Conservation (phyloP, 2,329 filamentous ascomycete species). For the Fusarium acutatum region DNA sequence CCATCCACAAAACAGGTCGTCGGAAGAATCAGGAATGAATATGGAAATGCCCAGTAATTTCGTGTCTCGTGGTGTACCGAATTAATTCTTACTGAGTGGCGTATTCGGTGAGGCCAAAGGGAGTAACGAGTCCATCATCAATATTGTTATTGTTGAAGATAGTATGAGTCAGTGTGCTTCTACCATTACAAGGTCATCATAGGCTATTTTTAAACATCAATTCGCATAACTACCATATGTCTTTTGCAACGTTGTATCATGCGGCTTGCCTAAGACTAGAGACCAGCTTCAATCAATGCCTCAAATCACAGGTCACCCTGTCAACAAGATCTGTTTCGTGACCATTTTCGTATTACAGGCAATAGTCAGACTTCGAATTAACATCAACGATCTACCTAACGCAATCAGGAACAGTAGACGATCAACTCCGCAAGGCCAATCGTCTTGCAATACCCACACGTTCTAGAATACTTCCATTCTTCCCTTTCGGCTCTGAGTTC, state of each 20-base stretch:
- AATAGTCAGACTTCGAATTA: background rate
- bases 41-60: background rate
- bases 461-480: slow-evolving; percentile 15
- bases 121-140: background rate
- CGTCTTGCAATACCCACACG: slow-evolving; percentile 3
- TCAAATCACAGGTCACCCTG: background rate
- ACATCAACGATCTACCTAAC: slow-evolving; percentile 5
- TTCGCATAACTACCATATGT: background rate
- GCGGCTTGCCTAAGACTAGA: background rate
- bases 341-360: background rate
- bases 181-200: background rate
- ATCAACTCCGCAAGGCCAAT: slow-evolving; percentile 19
- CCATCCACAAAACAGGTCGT: background rate
- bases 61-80: background rate
- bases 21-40: slow-evolving; percentile 12
- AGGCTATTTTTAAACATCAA: background rate
- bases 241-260: background rate
- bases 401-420: slow-evolving; percentile 26
- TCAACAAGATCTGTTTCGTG: background rate
- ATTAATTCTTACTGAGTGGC: background rate
- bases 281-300: background rate
- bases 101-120: background rate
- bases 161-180: background rate
- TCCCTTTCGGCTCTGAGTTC: background rate
- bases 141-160: background rate